Evolutionary conservation across 2,329 filamentous ascomycete species (phyloP).

Genomic region (Graphiopsis chlorocephala): DNA sequence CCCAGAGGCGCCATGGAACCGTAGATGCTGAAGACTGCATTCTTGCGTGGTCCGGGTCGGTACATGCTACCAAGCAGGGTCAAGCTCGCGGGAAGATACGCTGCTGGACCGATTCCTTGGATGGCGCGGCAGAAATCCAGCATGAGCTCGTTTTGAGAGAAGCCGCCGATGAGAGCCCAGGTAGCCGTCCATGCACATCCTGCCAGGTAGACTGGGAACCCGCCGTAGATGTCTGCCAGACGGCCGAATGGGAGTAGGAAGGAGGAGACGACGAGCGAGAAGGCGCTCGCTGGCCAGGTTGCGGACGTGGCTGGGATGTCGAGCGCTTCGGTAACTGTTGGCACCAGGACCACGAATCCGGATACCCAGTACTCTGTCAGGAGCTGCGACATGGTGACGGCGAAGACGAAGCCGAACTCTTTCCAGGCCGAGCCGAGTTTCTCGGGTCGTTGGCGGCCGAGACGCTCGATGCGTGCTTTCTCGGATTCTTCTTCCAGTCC

Average conservation of each 20-base stretch:
- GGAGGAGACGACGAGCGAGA: slow-evolving; percentile 49
- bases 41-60: slow-evolving; percentile 37
- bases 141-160: slow-evolving; percentile 34
- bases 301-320: slow-evolving; percentile 64
- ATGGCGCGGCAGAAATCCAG: slow-evolving; percentile 36
- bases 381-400: slow-evolving; percentile 36
- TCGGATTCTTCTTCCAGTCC: slow-evolving; percentile 19
- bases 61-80: slow-evolving; percentile 36
- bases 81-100: slow-evolving; percentile 34
- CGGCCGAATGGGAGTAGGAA: slow-evolving; percentile 49
- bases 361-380: slow-evolving; percentile 68
- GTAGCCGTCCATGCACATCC: slow-evolving; percentile 50
- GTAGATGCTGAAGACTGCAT: slow-evolving; percentile 38
- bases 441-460: slow-evolving; percentile 61
- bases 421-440: slow-evolving; percentile 52
- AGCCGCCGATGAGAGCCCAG: slow-evolving; percentile 35
- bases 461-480: slow-evolving; percentile 51
- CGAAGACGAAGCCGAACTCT: slow-evolving; percentile 63
- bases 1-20: slow-evolving; percentile 55
- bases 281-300: slow-evolving; percentile 54
- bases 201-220: slow-evolving; percentile 57
- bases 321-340: slow-evolving; percentile 60
- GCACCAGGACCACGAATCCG: slow-evolving; percentile 69
- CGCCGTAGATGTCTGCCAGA: slow-evolving; percentile 59
- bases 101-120: slow-evolving; percentile 38